Evolutionary conservation across 208 protist genomes (phyloP).

Genomic region (Acanthamoeba lenticulata): DNA sequence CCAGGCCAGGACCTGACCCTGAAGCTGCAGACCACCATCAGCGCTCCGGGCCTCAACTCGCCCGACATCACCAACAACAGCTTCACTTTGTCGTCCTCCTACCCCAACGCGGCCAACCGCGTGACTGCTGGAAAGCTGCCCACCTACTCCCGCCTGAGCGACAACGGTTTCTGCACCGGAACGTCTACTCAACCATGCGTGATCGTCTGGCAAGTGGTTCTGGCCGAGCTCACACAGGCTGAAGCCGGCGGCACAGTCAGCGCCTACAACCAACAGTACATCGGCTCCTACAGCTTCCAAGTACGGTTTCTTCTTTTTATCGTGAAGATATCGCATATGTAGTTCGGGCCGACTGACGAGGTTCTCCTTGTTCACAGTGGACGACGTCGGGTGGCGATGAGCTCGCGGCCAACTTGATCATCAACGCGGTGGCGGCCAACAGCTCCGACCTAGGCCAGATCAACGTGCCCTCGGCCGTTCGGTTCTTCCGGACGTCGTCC

Average conservation of each 20-base stretch:
- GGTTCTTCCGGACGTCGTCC: neutral
- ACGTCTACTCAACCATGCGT: neutral
- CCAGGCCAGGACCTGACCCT: neutral
- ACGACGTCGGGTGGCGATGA: neutral
- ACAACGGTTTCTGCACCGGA: constrained; percentile 30
- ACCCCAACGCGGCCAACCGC: neutral
- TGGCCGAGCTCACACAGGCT: constrained; percentile 9
- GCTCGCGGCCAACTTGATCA: constrained; percentile 8
- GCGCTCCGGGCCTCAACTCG: neutral
- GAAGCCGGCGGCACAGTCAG: neutral
- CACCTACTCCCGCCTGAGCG: neutral
- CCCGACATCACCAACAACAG: neutral
- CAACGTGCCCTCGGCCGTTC: neutral
- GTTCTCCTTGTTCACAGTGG: neutral
- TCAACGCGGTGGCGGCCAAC: neutral
- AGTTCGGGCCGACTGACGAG: too few relatives aligned
- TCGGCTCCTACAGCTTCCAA: neutral
- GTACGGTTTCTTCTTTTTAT: neutral
- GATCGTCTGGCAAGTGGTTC: neutral
- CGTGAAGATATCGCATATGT: neutral
- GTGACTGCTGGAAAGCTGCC: neutral
- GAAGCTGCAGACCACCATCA: neutral
- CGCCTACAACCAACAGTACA: constrained; percentile 38
- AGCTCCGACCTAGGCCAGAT: constrained; percentile 1
- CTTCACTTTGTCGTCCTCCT: neutral